Percentiles rank a stretch among this genome's conserved stretches.
Evolutionary conservation across 306 rosid species (phyloP).

Genomic region (Castanea crenata): DNA sequence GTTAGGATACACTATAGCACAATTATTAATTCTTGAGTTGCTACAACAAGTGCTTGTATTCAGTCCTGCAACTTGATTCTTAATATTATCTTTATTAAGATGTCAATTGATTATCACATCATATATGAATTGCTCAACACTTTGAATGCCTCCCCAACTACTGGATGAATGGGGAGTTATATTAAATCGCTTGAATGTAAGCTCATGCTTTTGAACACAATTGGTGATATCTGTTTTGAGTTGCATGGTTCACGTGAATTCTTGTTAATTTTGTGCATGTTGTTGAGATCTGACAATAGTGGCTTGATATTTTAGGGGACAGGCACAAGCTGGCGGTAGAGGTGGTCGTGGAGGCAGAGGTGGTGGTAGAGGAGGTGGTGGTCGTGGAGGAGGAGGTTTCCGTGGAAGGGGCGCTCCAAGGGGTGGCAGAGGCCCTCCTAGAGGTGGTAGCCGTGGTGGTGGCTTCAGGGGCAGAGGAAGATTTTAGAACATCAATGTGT

Average conservation of each 20-base stretch:
- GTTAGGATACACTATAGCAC: neutral
- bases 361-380: constrained; percentile 39
- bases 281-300: neutral
- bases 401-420: constrained; percentile 85
- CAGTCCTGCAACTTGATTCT: neutral
- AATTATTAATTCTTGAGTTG: neutral
- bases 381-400: constrained; percentile 62
- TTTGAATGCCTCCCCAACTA: neutral
- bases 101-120: neutral
- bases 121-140: neutral
- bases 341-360: constrained; percentile 68
- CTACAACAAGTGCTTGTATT: neutral
- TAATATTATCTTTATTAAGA: neutral
- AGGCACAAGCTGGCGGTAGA: constrained; percentile 47
- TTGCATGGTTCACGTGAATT: neutral
- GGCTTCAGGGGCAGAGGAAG: constrained; percentile 95
- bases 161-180: neutral
- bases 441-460: constrained; percentile 77
- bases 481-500: constrained; percentile 38
- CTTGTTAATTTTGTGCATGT: neutral
- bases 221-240: neutral
- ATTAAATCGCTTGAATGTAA: neutral
- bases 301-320: constrained; percentile 65
- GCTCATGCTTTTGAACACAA: neutral
- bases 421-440: constrained; percentile 73